These are phyloP conservation scores for Nigrospora osmanthi DNA, from an alignment of 2,329 filamentous ascomycete genomes.

Conservation along the genomic window DNA sequence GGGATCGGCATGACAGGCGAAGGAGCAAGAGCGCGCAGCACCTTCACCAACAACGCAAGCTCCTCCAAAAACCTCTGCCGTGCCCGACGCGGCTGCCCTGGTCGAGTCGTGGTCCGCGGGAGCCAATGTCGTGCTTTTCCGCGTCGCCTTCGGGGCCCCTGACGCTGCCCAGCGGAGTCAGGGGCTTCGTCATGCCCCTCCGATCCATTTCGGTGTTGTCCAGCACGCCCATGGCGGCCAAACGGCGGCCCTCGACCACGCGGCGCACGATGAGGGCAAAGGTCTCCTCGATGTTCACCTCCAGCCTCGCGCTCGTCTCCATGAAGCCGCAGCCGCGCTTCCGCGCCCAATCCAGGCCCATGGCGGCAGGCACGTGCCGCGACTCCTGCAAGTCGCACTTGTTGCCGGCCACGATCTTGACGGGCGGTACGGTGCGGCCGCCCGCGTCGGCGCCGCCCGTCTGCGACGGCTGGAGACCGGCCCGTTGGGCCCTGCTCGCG, in stretches of 20 bases:
- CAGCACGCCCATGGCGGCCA: constrained; percentile 39
- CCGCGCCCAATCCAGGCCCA: constrained; percentile 72
- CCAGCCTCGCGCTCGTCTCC: constrained; percentile 78
- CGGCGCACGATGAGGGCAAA: constrained; percentile 64
- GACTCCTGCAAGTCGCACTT: constrained; percentile 74
- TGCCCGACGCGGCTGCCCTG: constrained; percentile 35
- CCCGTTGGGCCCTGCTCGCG: constrained; percentile 40
- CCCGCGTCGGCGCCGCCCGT: constrained; percentile 24
- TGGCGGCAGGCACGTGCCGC: constrained; percentile 59
- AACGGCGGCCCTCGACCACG: constrained; percentile 48
- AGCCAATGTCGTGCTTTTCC: constrained; percentile 29
- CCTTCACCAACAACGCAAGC: constrained; percentile 45
- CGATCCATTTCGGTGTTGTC: constrained; percentile 36
- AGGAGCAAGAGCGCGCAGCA: no score
- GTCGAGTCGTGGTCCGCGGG: constrained; percentile 32
- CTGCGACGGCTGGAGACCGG: constrained; percentile 26
- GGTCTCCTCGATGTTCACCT: constrained; percentile 86
- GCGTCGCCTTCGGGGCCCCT: constrained; percentile 17
- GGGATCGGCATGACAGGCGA: no score
- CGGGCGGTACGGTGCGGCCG: constrained; percentile 53
- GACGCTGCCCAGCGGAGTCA: constrained; percentile 40
- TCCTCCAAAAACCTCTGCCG: constrained; percentile 45
- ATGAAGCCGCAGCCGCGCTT: constrained; percentile 72
- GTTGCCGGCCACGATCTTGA: constrained; percentile 81
- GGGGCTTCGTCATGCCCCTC: constrained; percentile 48